Base-by-base conservation (phyloP, 2,329 filamentous ascomycete species). In the Dothistroma septosporum region DNA sequence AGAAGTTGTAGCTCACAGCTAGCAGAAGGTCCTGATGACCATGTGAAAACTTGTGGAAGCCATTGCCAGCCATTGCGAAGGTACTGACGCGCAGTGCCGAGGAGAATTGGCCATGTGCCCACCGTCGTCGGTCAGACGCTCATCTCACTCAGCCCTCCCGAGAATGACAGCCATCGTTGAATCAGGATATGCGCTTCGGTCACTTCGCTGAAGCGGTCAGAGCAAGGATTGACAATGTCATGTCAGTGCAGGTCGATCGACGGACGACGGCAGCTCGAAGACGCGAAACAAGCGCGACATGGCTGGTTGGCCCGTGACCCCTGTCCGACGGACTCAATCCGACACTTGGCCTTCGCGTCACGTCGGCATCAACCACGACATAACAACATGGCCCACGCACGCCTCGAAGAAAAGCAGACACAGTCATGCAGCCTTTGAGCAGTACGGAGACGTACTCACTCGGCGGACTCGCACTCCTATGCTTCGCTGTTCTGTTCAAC, bases 1-100 rank as follows among this genome's bases (percentile, higher is more conserved):
- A 96, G 67, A 87, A 87, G 76, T 97, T 97, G 82, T 95, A 96
- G 67, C 91, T 88, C 63, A 93, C 87, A 58, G 91, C 88, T 66
- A 92, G 87, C 55, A 95, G 89, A 49, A 94, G 82, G 74, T 95
- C 90, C 70, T 86, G 85, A 76, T 92, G 89, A 68, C 87, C 87
- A 74, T 91, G 87, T 62, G 87, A 84, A 69, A 91, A 83, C 68
- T 89, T 85, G 63, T 78, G 76, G 61, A 80, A 80, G 67, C 68
- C 66, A 63, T 64, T 68, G 37, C 64, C 57, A 37, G 69, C 61
- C 70, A 72, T 72, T 19, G 49, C 63, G 55, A 21, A 33, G 16
- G 24, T 11, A 50, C 4, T 19, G 10, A 24, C 1, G 14, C 1
- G 16, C 16, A n/a, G 4, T 7, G 16, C 41, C 16, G 41, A 12